A percentile compares a stretch with the other conserved stretches of the same genome.
These are phyloP conservation scores for Brassica juncea DNA, from an alignment of 345 rosid genomes.

Conservation along the genomic window DNA sequence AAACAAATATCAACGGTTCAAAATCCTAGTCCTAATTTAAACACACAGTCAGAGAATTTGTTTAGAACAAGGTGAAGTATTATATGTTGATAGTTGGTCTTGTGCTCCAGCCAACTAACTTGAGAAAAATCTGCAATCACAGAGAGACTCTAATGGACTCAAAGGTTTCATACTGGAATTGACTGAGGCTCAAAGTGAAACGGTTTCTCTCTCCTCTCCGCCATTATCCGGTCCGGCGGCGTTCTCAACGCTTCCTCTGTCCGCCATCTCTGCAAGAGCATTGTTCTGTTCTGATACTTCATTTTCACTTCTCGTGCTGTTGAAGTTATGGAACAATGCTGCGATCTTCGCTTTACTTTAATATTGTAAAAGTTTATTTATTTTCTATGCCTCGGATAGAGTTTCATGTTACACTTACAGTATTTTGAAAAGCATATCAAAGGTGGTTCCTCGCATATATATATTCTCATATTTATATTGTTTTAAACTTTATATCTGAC, in stretches of 20 bases:
- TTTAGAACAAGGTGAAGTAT: neutral
- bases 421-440: no score
- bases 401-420: no score
- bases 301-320: no score
- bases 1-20: neutral
- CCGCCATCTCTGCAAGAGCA: slow-evolving; percentile 88
- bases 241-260: slow-evolving; percentile 68
- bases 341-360: no score
- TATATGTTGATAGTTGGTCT: neutral
- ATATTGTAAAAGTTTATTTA: no score
- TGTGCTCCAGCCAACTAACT: neutral
- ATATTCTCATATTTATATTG: no score
- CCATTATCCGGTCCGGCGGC: slow-evolving; percentile 37
- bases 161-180: no score
- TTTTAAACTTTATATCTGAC: no score
- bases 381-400: no score
- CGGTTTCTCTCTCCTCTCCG: slow-evolving; percentile 56
- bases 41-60: neutral
- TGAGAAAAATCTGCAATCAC: neutral
- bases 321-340: no score
- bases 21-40: neutral
- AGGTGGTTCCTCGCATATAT: no score
- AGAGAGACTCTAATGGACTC: neutral
- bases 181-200: neutral
- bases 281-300: slow-evolving; percentile 12